Conservation (phyloP, 2,329 filamentous ascomycete species). For the Lithohypha guttulata region DNA sequence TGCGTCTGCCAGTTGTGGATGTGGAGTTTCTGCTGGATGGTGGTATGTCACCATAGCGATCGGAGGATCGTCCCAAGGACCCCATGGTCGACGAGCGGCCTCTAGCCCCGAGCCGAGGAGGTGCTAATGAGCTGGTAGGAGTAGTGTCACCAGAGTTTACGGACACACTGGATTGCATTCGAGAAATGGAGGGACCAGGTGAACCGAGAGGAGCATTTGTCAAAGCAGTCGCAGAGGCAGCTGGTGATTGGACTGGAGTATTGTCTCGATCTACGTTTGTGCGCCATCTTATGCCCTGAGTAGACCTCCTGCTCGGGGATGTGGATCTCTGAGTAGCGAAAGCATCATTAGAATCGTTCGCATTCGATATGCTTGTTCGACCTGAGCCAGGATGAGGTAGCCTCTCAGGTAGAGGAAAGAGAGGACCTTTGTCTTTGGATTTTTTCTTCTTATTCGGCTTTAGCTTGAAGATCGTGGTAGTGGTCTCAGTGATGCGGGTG, state of each 20-base stretch:
- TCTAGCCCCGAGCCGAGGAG: constrained; percentile 49
- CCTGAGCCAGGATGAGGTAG: constrained; percentile 38
- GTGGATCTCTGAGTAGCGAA: constrained; percentile 30
- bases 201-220: constrained; percentile 37
- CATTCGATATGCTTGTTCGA: constrained; percentile 28
- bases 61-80: constrained; percentile 63
- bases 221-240: constrained; percentile 42
- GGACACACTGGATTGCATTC: constrained; percentile 53
- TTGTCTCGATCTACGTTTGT: constrained; percentile 12
- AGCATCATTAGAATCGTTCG: constrained; percentile 16
- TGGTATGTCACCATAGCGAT: constrained; percentile 47
- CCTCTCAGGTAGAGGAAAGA: constrained; percentile 85
- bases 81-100: constrained; percentile 84
- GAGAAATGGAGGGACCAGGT: constrained; percentile 37
- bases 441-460: constrained; percentile 50
- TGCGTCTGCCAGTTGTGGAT: constrained; percentile 76
- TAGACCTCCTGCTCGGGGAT: constrained; percentile 21
- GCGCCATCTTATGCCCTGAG: constrained; percentile 17
- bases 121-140: constrained; percentile 48
- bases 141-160: constrained; percentile 54
- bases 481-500: constrained; percentile 52
- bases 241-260: constrained; percentile 38
- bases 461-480: constrained; percentile 69
- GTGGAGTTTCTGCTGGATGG: constrained; percentile 59
- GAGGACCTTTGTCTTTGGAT: constrained; percentile 55